phyloP scores from a whole-genome alignment of 306 rosid species.

The Calophaca sinica region DNA sequence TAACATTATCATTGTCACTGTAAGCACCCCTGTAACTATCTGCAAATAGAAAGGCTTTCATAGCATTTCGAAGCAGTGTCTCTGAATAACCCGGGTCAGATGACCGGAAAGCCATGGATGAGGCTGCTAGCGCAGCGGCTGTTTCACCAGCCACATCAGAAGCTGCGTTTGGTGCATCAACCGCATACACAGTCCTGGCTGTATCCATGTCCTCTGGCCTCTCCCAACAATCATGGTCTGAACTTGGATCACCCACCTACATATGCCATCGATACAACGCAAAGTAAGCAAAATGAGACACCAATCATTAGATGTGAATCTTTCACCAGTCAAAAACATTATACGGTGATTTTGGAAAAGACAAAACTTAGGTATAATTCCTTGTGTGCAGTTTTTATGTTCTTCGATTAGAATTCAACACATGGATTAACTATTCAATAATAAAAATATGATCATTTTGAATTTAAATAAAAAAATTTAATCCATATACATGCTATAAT shows the following conservation, averaged over 20 bases:
- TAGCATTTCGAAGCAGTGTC: conserved; percentile 74
- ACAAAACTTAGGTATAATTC: too few relatives aligned
- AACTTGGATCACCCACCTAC: conserved; percentile 87
- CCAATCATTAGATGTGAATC: background rate
- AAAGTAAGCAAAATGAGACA: background rate
- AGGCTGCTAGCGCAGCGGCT: conserved; percentile 82
- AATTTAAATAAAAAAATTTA: too few relatives aligned
- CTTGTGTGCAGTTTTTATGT: too few relatives aligned
- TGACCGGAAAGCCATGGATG: conserved; percentile 80
- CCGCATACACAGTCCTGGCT: conserved; percentile 70
- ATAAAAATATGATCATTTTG: too few relatives aligned
- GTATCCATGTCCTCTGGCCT: conserved; percentile 99
- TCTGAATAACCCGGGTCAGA: conserved; percentile 72
- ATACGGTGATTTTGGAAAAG: too few relatives aligned
- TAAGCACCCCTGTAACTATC: conserved; percentile 88
- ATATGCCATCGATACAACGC: conserved; percentile 3
- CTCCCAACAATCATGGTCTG: conserved; percentile 91
- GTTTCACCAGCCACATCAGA: conserved; percentile 93
- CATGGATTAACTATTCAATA: too few relatives aligned
- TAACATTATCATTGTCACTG: conserved; percentile 74
- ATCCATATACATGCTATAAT: too few relatives aligned
- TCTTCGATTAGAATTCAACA: too few relatives aligned
- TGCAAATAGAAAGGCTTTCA: conserved; percentile 74
- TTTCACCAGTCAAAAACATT: background rate
- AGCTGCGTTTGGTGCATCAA: conserved; percentile 89